Evolutionary conservation across 192 early-diverging fungal species (phyloP).

Genomic region (Linnemannia elongata): DNA sequence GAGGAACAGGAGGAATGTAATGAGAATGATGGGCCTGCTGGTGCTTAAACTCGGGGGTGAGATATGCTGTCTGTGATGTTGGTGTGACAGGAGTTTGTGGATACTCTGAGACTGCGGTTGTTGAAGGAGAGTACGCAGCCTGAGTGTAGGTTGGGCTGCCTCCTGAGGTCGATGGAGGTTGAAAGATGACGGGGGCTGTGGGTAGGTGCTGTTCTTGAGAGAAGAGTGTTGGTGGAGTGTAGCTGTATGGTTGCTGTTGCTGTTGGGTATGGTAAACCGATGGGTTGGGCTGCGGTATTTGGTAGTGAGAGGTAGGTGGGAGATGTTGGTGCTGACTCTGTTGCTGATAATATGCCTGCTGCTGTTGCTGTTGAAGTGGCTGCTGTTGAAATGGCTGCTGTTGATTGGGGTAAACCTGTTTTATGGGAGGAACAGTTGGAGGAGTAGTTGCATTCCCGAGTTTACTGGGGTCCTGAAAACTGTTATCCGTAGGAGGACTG

Average conservation of each 20-base stretch:
- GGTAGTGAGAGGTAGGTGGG: background rate
- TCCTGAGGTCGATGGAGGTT: background rate
- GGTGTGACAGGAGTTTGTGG: background rate
- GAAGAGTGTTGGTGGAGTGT: constrained; percentile 24
- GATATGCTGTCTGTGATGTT: background rate
- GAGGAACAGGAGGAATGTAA: background rate
- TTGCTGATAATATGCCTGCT: background rate
- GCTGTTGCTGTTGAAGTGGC: too few relatives aligned
- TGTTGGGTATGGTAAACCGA: background rate
- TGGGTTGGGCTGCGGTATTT: background rate
- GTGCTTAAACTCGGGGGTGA: background rate
- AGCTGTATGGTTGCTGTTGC: constrained; percentile 7
- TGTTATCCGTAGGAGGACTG: background rate
- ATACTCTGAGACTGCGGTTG: background rate
- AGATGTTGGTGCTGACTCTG: constrained; percentile 18
- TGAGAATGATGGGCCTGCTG: background rate
- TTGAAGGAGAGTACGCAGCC: too few relatives aligned
- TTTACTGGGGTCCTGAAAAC: constrained; percentile 1
- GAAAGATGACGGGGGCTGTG: constrained; percentile 15
- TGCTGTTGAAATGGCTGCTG: too few relatives aligned
- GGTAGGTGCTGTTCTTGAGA: background rate
- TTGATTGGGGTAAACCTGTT: constrained; percentile 23
- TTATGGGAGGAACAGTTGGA: background rate
- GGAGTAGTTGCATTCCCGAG: background rate
- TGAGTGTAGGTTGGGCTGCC: too few relatives aligned